These are phyloP conservation scores for Forsythia viridissima DNA, from an alignment of 257 asterid species.

Conservation along the genomic window DNA sequence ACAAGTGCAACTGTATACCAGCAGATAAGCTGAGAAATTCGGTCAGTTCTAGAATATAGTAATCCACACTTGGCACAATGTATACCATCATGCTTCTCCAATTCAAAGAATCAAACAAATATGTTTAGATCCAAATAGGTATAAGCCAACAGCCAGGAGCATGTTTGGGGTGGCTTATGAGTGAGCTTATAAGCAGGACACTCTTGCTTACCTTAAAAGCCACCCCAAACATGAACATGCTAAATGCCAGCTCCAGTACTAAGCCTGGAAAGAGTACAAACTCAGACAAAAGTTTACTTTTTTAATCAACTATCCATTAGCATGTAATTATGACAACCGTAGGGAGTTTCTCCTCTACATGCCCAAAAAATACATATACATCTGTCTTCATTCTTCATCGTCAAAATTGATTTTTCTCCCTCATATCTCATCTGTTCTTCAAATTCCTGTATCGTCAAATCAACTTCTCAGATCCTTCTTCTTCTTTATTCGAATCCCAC, in stretches of 20 bases:
- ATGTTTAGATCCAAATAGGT: background rate
- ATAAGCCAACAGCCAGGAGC: background rate
- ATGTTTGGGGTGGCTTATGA: background rate
- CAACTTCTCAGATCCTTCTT: too few species aligned
- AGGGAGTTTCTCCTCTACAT: too few species aligned
- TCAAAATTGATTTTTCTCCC: too few species aligned
- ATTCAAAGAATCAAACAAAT: slow-evolving; percentile 1
- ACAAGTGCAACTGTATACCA: background rate
- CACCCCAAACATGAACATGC: background rate
- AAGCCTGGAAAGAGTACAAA: background rate
- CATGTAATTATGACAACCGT: background rate
- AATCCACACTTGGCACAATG: slow-evolving; percentile 2
- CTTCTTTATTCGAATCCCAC: too few species aligned
- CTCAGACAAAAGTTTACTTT: background rate
- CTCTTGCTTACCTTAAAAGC: background rate
- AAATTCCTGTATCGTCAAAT: too few species aligned
- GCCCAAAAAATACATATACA: too few species aligned
- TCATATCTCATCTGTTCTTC: too few species aligned
- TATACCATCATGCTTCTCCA: slow-evolving; percentile 1
- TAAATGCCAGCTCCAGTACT: background rate
- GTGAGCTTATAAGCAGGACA: background rate
- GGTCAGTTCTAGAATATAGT: slow-evolving; percentile 6
- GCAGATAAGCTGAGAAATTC: background rate
- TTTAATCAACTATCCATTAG: background rate
- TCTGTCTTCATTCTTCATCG: too few species aligned